These are phyloP conservation scores for Saccharomycopsis sp. DNA, from an alignment of 805 yeast species.

Conservation along the genomic window DNA sequence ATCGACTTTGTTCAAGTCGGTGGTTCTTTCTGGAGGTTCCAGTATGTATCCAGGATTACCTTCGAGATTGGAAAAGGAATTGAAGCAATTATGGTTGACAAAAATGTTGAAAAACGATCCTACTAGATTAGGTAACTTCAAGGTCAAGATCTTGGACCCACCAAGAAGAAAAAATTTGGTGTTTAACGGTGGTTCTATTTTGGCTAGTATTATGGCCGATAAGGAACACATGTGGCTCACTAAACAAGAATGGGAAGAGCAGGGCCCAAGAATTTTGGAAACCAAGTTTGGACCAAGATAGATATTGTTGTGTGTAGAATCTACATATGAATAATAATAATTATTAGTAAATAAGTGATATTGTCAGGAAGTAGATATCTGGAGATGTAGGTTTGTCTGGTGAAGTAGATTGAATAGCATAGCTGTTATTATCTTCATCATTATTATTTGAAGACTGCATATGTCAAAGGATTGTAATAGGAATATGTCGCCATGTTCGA, in stretches of 20 bases:
- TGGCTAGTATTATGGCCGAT: constrained; percentile 97
- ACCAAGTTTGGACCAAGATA: constrained; percentile 89
- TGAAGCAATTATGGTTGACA: constrained; percentile 93
- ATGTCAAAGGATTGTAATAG: no score
- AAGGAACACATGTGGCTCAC: constrained; percentile 98
- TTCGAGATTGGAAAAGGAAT: constrained; percentile 87
- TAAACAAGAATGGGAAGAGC: constrained; percentile 96
- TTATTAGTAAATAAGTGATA: not conserved
- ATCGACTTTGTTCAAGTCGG: constrained; percentile 80
- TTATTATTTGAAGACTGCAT: no score
- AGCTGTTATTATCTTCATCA: no score
- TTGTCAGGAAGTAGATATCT: not conserved
- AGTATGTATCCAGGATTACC: constrained; percentile 99
- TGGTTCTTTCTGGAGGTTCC: constrained; percentile 95
- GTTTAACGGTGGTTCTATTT: constrained; percentile 95
- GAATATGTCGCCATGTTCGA: no score
- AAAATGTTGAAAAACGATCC: constrained; percentile 85
- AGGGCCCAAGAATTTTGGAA: constrained; percentile 75
- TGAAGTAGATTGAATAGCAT: no score
- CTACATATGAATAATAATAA: no score
- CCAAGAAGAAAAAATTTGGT: constrained; percentile 99
- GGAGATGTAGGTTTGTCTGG: not conserved
- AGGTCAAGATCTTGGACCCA: constrained; percentile 96
- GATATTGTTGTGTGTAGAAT: no score
- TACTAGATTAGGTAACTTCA: constrained; percentile 79